Percentiles rank a stretch among this genome's conserved stretches.
These are phyloP conservation scores for Coprinopsis cinerea DNA, from an alignment of 768 basidiomycete species.

Conservation along the genomic window DNA sequence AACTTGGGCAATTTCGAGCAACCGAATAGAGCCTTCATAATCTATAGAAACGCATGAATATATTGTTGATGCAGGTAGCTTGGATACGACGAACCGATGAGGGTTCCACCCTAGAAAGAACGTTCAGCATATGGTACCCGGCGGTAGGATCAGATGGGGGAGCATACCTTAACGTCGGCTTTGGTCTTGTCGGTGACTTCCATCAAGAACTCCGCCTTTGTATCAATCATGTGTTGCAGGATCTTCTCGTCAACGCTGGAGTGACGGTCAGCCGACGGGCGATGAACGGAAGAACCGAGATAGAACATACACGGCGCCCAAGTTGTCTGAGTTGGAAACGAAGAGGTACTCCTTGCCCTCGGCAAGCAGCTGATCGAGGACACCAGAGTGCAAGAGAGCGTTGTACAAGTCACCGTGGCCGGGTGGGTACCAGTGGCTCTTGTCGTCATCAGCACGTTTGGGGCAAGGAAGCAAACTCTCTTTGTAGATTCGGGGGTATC, in stretches of 20 bases:
- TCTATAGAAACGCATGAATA: constrained; percentile 27
- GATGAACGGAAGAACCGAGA: background rate
- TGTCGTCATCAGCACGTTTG: constrained; percentile 71
- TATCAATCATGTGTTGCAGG: constrained; percentile 72
- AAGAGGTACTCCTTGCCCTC: constrained; percentile 97
- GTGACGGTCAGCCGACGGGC: constrained; percentile 13
- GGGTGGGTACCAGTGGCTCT: constrained; percentile 93
- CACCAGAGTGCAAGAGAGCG: constrained; percentile 83
- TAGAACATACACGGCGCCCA: constrained; percentile 83
- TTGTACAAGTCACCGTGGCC: constrained; percentile 97
- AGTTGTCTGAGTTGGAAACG: constrained; percentile 95
- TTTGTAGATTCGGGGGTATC: constrained; percentile 89
- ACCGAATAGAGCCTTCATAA: constrained; percentile 81
- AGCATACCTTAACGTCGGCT: constrained; percentile 42
- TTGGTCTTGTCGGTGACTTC: constrained; percentile 91
- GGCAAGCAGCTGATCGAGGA: constrained; percentile 81
- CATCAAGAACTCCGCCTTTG: constrained; percentile 75
- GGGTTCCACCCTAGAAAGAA: constrained; percentile 76
- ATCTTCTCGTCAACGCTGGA: constrained; percentile 69
- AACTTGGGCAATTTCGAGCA: constrained; percentile 93
- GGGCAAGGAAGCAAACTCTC: constrained; percentile 85
- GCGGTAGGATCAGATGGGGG: constrained; percentile 1
- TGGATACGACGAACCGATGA: constrained; percentile 45
- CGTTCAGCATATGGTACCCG: background rate
- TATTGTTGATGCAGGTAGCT: background rate